Conservation (phyloP, 148 eudicot species). For the Heliosperma pusillum region DNA sequence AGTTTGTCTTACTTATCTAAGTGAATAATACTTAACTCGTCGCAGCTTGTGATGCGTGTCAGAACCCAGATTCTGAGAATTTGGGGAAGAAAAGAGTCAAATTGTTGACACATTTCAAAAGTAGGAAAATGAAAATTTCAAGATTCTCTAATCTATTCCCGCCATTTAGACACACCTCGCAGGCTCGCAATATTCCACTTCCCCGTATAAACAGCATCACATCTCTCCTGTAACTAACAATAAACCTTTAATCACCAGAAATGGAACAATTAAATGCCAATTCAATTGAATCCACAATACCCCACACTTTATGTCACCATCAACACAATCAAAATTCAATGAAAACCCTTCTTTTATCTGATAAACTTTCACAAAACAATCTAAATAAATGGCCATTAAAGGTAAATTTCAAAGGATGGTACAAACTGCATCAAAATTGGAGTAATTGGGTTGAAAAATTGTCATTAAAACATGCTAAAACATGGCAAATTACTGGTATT, state of each 20-base stretch:
- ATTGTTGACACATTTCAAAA: no score
- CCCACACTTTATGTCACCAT: background rate
- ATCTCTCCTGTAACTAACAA: background rate
- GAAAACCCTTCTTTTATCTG: conserved; percentile 20
- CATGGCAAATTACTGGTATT: no score
- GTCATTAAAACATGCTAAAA: no score
- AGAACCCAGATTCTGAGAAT: no score
- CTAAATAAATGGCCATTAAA: conserved; percentile 29
- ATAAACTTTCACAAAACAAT: no score
- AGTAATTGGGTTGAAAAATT: conserved; percentile 28
- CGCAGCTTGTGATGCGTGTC: no score
- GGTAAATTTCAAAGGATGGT: conserved; percentile 32
- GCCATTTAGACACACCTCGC: background rate
- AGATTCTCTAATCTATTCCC: background rate
- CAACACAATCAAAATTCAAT: background rate
- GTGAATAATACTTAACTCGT: no score
- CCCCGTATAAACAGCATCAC: background rate
- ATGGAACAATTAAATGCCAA: background rate
- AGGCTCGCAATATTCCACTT: background rate
- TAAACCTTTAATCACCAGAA: background rate
- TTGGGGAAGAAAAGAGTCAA: no score
- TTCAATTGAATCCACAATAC: background rate
- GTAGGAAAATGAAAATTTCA: no score
- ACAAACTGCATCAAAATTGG: conserved; percentile 27
- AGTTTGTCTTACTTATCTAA: no score